These are phyloP conservation scores for Echeveria elegans DNA, from an alignment of 164 flowering plant genomes.

Conservation along the genomic window DNA sequence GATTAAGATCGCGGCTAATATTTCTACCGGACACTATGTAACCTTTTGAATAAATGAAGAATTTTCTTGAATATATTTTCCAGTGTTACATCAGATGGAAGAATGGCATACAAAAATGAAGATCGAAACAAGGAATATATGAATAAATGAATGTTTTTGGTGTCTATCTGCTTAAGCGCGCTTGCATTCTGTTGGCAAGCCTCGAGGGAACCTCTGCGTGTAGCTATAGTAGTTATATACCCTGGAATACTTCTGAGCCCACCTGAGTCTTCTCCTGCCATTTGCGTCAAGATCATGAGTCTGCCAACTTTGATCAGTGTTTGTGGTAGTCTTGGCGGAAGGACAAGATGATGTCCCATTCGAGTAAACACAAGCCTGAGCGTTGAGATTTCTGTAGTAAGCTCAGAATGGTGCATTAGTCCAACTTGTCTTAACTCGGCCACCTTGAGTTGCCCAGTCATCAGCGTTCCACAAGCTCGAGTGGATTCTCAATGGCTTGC, in stretches of 20 bases:
- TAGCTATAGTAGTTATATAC: too few relatives aligned
- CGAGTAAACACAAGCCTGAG: background rate
- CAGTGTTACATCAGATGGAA: background rate
- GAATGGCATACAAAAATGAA: background rate
- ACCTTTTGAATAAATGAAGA: background rate
- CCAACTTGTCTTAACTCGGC: background rate
- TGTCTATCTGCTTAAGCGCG: too few relatives aligned
- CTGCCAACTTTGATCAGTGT: too few relatives aligned
- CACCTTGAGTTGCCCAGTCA: background rate
- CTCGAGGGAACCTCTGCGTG: too few relatives aligned
- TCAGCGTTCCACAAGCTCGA: background rate
- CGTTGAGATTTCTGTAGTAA: background rate
- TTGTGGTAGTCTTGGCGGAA: too few relatives aligned
- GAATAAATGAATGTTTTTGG: too few relatives aligned
- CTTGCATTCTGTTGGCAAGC: too few relatives aligned
- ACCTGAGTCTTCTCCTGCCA: too few relatives aligned
- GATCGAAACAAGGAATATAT: too few relatives aligned
- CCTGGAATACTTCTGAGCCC: too few relatives aligned
- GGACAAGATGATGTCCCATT: too few relatives aligned
- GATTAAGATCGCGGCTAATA: constrained; percentile 9
- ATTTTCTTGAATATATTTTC: background rate
- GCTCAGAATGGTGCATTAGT: background rate
- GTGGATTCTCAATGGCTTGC: background rate
- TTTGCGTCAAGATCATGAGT: too few relatives aligned
- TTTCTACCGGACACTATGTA: background rate